Base-by-base conservation (phyloP, 2,329 filamentous ascomycete species). In the Zopfia rhizophila region DNA sequence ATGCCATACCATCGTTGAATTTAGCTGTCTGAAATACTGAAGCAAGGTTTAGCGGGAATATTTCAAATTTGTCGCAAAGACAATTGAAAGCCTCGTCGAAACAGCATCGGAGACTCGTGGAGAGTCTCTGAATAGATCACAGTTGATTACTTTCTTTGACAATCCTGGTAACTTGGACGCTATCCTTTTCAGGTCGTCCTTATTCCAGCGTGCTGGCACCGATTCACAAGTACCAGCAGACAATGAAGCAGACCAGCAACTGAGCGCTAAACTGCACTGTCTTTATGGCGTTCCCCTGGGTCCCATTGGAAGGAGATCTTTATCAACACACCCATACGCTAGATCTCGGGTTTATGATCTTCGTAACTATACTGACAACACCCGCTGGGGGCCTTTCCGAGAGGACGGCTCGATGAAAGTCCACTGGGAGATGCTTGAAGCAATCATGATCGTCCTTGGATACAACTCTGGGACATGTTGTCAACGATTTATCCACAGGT, bases 401-500 rank as follows among this genome's bases (percentile, higher is more conserved):
- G 74, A 82, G 37, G 88, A 91, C 60, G 82, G 80, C 1, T 79
- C 76, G 2, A 78, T 78, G 39, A 69, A 72, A 4, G 85, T 90
- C 0, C 88, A 93, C 68, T 93, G 89, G 89, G 88, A 92, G 69
- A 90, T 89, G 72, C 73, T 91, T 8, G 89, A 92, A 69, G 85
- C 87, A 7, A 82, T 91, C 41, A 82, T 91, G 77, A 75, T 91
- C 3, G 83, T 87, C 2, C 69, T 92, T 3, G 81, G 81, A 3
- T 78, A 81, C 61, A 91, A 90, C 62, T 76, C 64, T 0, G 48
- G 55, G 4, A 45, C 61, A 11, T 68, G 63, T 38, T 64, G 60
- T 39, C 55, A 60, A 14, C 38, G 58, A 1, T 61, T 61, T 19
- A 45, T 58, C 3, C 54, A 52, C 2, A 44, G 45, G 2, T 66